Evolutionary conservation across 2,329 filamentous ascomycete genomes (phyloP).

Genomic region (Aspergillus phoenicis): DNA sequence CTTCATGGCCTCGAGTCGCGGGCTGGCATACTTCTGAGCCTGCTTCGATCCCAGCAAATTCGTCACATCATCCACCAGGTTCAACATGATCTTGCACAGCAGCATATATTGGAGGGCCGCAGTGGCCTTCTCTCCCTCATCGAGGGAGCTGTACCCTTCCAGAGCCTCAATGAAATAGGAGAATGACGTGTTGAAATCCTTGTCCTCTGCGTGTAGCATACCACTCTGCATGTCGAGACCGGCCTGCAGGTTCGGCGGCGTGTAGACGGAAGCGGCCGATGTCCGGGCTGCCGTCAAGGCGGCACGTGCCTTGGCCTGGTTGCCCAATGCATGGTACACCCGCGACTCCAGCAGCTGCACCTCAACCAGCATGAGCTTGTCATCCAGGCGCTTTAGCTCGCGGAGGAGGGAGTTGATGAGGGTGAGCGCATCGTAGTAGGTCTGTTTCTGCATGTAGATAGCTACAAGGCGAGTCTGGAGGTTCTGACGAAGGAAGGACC

Average conservation of each 20-base stretch:
- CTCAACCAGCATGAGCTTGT: slow-evolving; percentile 97
- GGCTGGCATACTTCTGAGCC: slow-evolving; percentile 91
- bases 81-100: slow-evolving; percentile 99
- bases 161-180: slow-evolving; percentile 99
- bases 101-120: slow-evolving; percentile 98
- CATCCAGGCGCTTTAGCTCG: slow-evolving; percentile 96
- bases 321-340: slow-evolving; percentile 96
- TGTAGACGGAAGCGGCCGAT: slow-evolving; percentile 95
- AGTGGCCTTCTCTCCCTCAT: slow-evolving; percentile 87
- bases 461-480: slow-evolving; percentile 93
- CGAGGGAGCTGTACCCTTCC: slow-evolving; percentile 92
- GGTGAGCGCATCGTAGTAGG: slow-evolving; percentile 94
- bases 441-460: slow-evolving; percentile 95
- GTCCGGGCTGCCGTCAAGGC: slow-evolving; percentile 93
- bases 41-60: slow-evolving; percentile 94
- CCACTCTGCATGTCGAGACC: slow-evolving; percentile 99
- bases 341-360: slow-evolving; percentile 96
- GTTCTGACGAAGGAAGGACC: slow-evolving; percentile 95
- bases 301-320: slow-evolving; percentile 92
- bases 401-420: slow-evolving; percentile 95
- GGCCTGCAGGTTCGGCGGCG: slow-evolving; percentile 89
- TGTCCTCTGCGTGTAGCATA: slow-evolving; percentile 97
- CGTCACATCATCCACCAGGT: slow-evolving; percentile 94
- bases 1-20: slow-evolving; percentile 98
- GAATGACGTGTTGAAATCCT: slow-evolving; percentile 98